These are phyloP conservation scores for Globisporangium paroecandrum DNA, from an alignment of 352 stramenopile genomes.

Conservation along the genomic window DNA sequence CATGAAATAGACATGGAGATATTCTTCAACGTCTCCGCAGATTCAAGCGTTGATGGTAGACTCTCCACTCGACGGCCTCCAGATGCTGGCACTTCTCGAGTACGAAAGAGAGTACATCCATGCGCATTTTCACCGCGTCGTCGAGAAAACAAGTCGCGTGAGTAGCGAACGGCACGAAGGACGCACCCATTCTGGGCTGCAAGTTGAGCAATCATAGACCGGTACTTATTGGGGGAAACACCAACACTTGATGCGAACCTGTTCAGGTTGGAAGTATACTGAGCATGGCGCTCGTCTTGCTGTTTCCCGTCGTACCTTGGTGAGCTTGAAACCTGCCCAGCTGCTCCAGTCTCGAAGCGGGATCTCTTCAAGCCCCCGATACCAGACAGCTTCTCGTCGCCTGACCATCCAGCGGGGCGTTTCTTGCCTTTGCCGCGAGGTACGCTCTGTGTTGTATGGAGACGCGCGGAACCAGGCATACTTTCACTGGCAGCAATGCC, in stretches of 20 bases:
- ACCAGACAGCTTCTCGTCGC: not conserved
- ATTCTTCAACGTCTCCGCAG: slow-evolving; percentile 33
- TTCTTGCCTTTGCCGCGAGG: slow-evolving; percentile 22
- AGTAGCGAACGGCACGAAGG: slow-evolving; percentile 47
- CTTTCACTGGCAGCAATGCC: not conserved
- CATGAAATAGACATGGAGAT: slow-evolving; percentile 59
- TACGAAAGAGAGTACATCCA: not conserved
- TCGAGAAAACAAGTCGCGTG: slow-evolving; percentile 51
- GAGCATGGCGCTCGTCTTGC: slow-evolving; percentile 34
- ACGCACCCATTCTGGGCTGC: slow-evolving; percentile 45
- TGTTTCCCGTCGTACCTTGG: slow-evolving; percentile 17
- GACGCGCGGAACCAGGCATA: not conserved
- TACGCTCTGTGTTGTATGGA: not conserved
- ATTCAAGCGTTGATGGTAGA: slow-evolving; percentile 2
- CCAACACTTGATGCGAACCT: slow-evolving; percentile 47
- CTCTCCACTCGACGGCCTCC: not conserved
- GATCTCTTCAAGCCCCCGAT: not conserved
- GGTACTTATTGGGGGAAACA: slow-evolving; percentile 35
- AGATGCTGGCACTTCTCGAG: not conserved
- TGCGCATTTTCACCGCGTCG: slow-evolving; percentile 12
- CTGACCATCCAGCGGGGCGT: slow-evolving; percentile 4
- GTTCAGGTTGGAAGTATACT: slow-evolving; percentile 42
- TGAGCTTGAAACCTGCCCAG: slow-evolving; percentile 6
- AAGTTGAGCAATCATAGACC: slow-evolving; percentile 36
- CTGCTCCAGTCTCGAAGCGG: slow-evolving; percentile 7